Evolutionary conservation across 257 asterid genomes (phyloP).

Genomic region (Anisodus acutangulus): DNA sequence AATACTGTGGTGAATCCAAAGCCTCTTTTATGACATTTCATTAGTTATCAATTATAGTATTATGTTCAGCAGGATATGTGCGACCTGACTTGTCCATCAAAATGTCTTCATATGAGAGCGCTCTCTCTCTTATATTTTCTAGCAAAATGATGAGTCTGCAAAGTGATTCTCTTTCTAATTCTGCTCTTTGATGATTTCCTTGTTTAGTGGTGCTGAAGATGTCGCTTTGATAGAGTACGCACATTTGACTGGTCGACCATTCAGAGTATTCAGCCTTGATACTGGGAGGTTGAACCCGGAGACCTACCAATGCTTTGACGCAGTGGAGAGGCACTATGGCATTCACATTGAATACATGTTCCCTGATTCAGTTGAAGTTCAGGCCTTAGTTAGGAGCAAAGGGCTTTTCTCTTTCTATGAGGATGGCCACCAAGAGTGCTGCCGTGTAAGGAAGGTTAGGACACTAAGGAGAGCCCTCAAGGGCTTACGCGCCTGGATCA

Average conservation of each 20-base stretch:
- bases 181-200: conserved; percentile 20
- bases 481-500: conserved; percentile 87
- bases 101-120: background rate
- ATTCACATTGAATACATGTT: conserved; percentile 87
- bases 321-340: conserved; percentile 75
- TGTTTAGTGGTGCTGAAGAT: conserved; percentile 86
- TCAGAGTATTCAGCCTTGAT: conserved; percentile 85
- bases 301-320: conserved; percentile 70
- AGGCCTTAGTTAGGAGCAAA: conserved; percentile 74
- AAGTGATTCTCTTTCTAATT: background rate
- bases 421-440: conserved; percentile 94
- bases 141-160: background rate
- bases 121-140: background rate
- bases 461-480: conserved; percentile 79
- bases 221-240: conserved; percentile 90
- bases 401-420: conserved; percentile 90
- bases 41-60: background rate
- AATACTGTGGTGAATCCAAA: background rate
- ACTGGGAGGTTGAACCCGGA: conserved; percentile 90
- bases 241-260: conserved; percentile 77
- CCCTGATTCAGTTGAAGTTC: conserved; percentile 83
- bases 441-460: conserved; percentile 84
- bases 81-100: background rate
- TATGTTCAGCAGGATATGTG: background rate
- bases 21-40: background rate